Evolutionary conservation across 768 basidiomycete species (phyloP).

Genomic region (Austroboletus eburneus): DNA sequence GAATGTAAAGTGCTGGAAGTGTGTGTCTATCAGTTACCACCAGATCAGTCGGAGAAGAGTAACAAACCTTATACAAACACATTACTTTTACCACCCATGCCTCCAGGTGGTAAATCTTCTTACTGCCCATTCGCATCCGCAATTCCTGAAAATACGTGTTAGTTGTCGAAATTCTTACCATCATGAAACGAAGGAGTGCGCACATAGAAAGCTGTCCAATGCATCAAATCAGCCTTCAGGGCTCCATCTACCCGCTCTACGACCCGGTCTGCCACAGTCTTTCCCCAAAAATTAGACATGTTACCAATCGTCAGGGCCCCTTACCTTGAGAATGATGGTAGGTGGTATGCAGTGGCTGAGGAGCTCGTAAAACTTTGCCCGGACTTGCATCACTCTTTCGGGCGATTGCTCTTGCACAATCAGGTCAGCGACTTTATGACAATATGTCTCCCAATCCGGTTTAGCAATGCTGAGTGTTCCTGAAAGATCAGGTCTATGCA

Average conservation of each 20-base stretch:
- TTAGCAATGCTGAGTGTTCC: constrained; percentile 82
- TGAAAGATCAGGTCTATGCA: constrained; percentile 70
- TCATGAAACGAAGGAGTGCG: constrained; percentile 27
- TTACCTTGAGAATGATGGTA: constrained; percentile 83
- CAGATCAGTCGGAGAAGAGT: neutral
- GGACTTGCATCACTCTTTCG: constrained; percentile 84
- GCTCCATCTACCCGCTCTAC: constrained; percentile 86
- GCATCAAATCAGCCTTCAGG: constrained; percentile 90
- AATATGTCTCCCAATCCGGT: constrained; percentile 99
- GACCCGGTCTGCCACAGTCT: constrained; percentile 90
- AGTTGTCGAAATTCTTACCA: too few relatives aligned
- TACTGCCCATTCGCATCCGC: constrained; percentile 90
- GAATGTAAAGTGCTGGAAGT: constrained; percentile 28
- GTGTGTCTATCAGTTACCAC: neutral
- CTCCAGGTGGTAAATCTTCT: constrained; percentile 95
- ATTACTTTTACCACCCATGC: constrained; percentile 97
- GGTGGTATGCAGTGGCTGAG: constrained; percentile 97
- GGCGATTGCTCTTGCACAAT: constrained; percentile 90
- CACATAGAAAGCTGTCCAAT: constrained; percentile 97
- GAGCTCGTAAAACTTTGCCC: constrained; percentile 91
- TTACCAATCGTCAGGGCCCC: constrained; percentile 10
- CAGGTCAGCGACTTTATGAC: constrained; percentile 84
- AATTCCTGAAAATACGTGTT: constrained; percentile 64
- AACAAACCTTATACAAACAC: constrained; percentile 75
- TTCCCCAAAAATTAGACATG: constrained; percentile 4